Evolutionary conservation across 148 eudicot species (phyloP), one percentile per base, ranked within the genome.

Genomic region (Fallopia convolvulus): DNA sequence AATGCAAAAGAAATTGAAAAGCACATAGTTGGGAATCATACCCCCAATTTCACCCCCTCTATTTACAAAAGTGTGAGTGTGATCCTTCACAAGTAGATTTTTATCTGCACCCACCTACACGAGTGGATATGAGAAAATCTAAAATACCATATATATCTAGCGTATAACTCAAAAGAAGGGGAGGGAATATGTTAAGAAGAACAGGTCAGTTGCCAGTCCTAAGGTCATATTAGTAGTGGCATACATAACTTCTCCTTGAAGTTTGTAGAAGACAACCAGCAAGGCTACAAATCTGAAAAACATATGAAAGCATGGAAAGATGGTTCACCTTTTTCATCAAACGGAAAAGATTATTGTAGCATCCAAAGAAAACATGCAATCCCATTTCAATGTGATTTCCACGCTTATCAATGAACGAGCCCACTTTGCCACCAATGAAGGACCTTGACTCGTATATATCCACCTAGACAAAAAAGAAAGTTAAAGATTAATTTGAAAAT

Each of bases 331-430:
- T 95, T 85, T 91, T 95, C 92, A 95, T 70, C 79, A 95, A 83
- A 17, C 99, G 97, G 79, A 95, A 95, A 70, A 95, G 94, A 83
- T 95, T 95, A 81, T 86, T 92, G 76, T 95, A 95, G 91, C 99
- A 95, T 72, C 99, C 99, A 80, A 95, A 95, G 87, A 95, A 95
- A 55, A 95, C 99, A 80, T 95, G 99, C 75, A 95, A 80, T 75
- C 99, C 99, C 99, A 95, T 95, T 82, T 95, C 99, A 73, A 95
- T 84, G 82, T 95, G 99, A 74, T 95, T 95, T 79, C 99, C 99
- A 50, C 80, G 81, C 90, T 76, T 92, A 84, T 95, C 99, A 78
- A 92, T 92, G 79, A 91, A 95, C 17, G 99, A 95, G 53, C 99
- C 99, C 77, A 92, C 99, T 83, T 95, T 95, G 49, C 99, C 99